A percentile compares a stretch with the other conserved stretches of the same genome.
phyloP scores from a whole-genome alignment of 177 flowering plant species.

The Telopea speciosissima region DNA sequence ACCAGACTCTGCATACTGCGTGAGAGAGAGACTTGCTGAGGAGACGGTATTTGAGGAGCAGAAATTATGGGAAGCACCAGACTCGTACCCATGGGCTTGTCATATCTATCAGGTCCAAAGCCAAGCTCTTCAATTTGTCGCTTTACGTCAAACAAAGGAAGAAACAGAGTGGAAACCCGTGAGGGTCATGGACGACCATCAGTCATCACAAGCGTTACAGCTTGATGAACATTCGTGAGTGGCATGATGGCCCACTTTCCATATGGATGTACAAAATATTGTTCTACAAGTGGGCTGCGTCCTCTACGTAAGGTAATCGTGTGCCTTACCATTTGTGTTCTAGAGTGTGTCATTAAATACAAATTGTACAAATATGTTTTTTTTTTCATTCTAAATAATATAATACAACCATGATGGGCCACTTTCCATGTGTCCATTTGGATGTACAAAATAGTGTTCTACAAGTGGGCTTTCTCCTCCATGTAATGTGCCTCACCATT shows the following conservation, averaged over 20 bases:
- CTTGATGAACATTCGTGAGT: background rate
- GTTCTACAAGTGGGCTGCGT: background rate
- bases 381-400: too few species aligned
- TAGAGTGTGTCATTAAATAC: too few species aligned
- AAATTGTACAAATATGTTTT: too few species aligned
- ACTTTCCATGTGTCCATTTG: too few species aligned
- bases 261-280: background rate
- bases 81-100: slow-evolving; percentile 94
- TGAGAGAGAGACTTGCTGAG: slow-evolving; percentile 53
- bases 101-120: slow-evolving; percentile 80
- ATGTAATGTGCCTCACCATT: too few species aligned
- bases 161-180: slow-evolving; percentile 75
- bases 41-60: slow-evolving; percentile 72
- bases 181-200: slow-evolving; percentile 34
- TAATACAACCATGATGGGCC: too few species aligned
- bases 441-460: too few species aligned
- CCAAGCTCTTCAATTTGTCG: slow-evolving; percentile 84
- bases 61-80: slow-evolving; percentile 72
- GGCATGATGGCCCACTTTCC: background rate
- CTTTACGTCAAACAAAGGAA: slow-evolving; percentile 61
- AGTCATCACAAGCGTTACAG: background rate
- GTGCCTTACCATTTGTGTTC: too few species aligned
- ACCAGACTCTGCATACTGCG: slow-evolving; percentile 43
- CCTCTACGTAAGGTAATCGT: too few species aligned
- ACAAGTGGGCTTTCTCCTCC: too few species aligned